These are phyloP conservation scores for Giardia duodenalis DNA, from an alignment of 208 protist genomes.

Conservation along the genomic window DNA sequence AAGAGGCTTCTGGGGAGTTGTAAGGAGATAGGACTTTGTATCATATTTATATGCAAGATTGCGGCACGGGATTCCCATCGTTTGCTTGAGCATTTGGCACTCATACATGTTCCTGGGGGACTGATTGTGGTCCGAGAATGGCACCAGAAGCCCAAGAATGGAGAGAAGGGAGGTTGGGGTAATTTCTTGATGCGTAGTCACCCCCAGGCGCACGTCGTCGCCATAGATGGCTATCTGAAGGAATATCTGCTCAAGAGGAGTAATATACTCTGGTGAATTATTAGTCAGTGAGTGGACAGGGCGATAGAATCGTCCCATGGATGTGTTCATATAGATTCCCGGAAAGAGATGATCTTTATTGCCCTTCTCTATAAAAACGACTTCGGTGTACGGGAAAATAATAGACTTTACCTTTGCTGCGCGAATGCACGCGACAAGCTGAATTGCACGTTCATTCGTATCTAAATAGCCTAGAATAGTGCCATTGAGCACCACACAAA, in stretches of 20 bases:
- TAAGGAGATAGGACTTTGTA: conserved; percentile 90
- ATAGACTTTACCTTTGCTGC: neutral
- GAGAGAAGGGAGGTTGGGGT: conserved; percentile 77
- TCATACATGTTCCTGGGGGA: conserved; percentile 99
- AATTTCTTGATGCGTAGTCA: conserved; percentile 76
- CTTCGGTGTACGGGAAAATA: neutral
- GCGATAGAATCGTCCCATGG: neutral
- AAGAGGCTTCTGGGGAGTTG: conserved; percentile 84
- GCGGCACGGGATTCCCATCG: conserved; percentile 84
- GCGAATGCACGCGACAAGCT: neutral
- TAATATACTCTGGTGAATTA: conserved; percentile 58
- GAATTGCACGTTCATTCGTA: neutral
- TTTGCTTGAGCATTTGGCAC: conserved; percentile 97
- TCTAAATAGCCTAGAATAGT: conserved; percentile 39
- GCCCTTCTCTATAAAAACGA: neutral
- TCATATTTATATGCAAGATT: conserved; percentile 73
- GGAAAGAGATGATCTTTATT: neutral
- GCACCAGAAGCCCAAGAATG: conserved; percentile 83
- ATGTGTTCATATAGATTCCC: neutral
- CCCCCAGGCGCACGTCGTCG: conserved; percentile 56
- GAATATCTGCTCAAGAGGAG: conserved; percentile 88
- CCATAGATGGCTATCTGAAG: conserved; percentile 76
- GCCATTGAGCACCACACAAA: conserved; percentile 50
- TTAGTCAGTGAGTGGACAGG: neutral
- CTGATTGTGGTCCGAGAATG: conserved; percentile 93